Conservation (phyloP, 2,329 filamentous ascomycete genomes). For the Colletotrichum tanaceti region DNA sequence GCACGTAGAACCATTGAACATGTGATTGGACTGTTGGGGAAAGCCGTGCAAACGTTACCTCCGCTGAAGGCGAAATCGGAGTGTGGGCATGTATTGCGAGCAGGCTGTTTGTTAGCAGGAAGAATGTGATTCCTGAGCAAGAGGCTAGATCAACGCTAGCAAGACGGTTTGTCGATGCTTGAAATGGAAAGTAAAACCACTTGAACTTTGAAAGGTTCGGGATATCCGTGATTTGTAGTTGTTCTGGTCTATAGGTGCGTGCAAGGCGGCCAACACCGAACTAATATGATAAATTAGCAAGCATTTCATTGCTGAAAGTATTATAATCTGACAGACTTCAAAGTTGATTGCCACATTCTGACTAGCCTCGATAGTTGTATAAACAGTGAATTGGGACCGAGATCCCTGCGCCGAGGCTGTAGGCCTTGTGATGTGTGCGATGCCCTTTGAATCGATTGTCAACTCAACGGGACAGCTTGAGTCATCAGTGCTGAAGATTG, state of each 20-base stretch:
- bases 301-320: too few relatives aligned
- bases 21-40: not conserved
- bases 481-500: not conserved
- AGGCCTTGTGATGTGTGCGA: constrained; percentile 2
- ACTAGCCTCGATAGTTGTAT: not conserved
- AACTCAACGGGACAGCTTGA: not conserved
- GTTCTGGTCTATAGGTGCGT: not conserved
- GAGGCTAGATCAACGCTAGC: not conserved
- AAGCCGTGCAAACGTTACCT: constrained; percentile 3
- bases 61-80: not conserved
- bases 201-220: not conserved
- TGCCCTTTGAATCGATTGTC: constrained; percentile 4
- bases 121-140: constrained; percentile 10
- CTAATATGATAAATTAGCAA: too few relatives aligned
- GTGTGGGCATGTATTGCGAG: constrained; percentile 1
- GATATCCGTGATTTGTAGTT: constrained; percentile 7
- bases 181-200: not conserved
- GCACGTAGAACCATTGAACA: constrained; percentile 3
- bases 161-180: not conserved
- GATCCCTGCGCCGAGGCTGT: not conserved
- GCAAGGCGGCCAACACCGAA: constrained; percentile 2
- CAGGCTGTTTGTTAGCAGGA: not conserved
- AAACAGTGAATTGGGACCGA: not conserved
- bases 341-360: constrained; percentile 6
- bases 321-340: too few relatives aligned